phyloP scores from a whole-genome alignment of 139 green algal species.

The Chlorella sorokiniana region DNA sequence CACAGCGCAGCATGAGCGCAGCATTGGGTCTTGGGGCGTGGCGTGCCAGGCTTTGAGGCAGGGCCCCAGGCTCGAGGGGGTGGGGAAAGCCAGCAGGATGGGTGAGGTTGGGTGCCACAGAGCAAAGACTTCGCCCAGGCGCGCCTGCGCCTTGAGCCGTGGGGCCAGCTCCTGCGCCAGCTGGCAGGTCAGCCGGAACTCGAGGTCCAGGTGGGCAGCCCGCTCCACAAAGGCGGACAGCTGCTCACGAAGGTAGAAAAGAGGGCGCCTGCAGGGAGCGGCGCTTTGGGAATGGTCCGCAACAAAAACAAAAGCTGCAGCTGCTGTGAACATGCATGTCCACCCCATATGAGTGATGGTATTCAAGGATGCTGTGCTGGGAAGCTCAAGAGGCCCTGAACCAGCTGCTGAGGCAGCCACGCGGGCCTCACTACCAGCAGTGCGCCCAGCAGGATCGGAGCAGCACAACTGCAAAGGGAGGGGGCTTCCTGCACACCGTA shows the following conservation, averaged over 20 bases:
- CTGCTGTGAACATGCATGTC: neutral
- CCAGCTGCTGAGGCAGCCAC: too few species aligned
- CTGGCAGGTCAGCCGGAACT: neutral
- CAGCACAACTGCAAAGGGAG: too few species aligned
- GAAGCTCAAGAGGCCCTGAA: too few species aligned
- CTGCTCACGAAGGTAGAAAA: conserved; percentile 11
- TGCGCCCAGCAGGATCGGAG: too few species aligned
- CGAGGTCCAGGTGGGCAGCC: neutral
- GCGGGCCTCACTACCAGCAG: too few species aligned
- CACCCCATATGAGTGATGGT: neutral
- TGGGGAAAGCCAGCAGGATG: too few species aligned
- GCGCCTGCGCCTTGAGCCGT: neutral
- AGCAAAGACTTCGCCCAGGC: neutral
- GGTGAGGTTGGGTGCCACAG: too few species aligned
- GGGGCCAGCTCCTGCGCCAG: neutral
- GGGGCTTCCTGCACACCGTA: neutral
- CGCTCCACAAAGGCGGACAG: neutral
- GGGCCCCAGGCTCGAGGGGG: too few species aligned
- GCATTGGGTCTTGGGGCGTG: too few species aligned
- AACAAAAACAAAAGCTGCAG: neutral
- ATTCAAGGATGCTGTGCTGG: too few species aligned
- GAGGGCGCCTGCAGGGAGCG: neutral
- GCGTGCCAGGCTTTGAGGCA: too few species aligned
- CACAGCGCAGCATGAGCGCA: neutral
- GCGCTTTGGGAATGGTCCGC: too few species aligned